Evolutionary conservation across 129 eudicot genomes (phyloP).

Genomic region (Artemisia argyi): DNA sequence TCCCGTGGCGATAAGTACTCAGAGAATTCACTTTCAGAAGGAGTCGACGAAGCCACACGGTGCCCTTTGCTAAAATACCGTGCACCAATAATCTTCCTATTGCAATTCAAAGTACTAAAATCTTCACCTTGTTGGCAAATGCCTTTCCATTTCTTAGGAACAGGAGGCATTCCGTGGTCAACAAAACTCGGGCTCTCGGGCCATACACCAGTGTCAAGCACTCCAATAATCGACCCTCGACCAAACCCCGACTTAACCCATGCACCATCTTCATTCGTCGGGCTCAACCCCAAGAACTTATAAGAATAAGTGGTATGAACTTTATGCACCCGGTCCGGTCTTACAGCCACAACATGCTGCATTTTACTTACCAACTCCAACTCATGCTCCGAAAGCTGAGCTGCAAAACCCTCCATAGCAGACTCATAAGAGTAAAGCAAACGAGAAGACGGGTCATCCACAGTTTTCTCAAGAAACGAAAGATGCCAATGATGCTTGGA

Average conservation of each 20-base stretch:
- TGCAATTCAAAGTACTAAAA: conserved; percentile 59
- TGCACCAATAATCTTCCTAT: conserved; percentile 82
- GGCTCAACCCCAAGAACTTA: conserved; percentile 77
- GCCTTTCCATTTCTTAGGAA: conserved; percentile 80
- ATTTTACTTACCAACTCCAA: conserved; percentile 37
- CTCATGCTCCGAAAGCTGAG: conserved; percentile 57
- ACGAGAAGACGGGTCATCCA: conserved; percentile 54
- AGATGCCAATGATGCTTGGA: conserved; percentile 85
- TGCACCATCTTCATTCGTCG: conserved; percentile 44
- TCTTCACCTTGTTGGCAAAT: conserved; percentile 74
- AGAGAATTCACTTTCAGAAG: conserved; percentile 30
- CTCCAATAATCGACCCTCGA: conserved; percentile 75
- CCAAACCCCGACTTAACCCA: conserved; percentile 76
- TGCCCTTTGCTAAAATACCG: conserved; percentile 85
- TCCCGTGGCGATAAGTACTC: conserved; percentile 89
- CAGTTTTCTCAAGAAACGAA: conserved; percentile 59
- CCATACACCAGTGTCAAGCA: conserved; percentile 95
- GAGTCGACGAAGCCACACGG: conserved; percentile 53
- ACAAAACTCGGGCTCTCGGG: conserved; percentile 95
- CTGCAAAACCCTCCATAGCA: conserved; percentile 90
- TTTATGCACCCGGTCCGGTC: conserved; percentile 61
- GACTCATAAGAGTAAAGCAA: conserved; percentile 78
- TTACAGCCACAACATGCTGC: conserved; percentile 63
- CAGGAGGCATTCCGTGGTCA: conserved; percentile 73
- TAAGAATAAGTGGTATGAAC: conserved; percentile 89